Evolutionary conservation across 768 basidiomycete species (phyloP), one percentile per base, ranked within the genome.

Genomic region (Suillus sp.): DNA sequence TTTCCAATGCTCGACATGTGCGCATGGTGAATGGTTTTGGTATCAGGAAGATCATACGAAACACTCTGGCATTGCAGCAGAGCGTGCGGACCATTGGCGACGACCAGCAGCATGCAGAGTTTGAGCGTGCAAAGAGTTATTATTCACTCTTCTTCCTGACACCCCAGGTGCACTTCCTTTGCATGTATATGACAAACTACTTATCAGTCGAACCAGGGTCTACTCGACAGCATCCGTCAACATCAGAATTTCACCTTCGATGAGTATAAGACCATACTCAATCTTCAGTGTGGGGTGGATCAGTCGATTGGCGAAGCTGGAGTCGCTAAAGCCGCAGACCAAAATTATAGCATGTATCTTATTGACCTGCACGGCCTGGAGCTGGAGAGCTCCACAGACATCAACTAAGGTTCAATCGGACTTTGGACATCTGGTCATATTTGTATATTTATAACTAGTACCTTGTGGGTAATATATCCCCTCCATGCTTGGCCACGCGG

Each of bases 11-110:
- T 30, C 85, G 87, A 40, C 78, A 86, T 62, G 82, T 99, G 62
- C 86, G 84, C 20, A 70, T 81, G 40, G 87, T 87, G 11, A 97
- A 92, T 68, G 73, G 78, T 0, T 86, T 86, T 62, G 96, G 96
- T 2, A 84, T 96, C 67, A 84, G 87, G 71, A 97, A 96, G 78
- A 90, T 98, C 67, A 76, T 86, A 71, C 87, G 94, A 34, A 96
- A 96, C 74, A 90, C 96, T 55, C 82, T 95, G 38, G 92, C 96
- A 22, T 81, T 99, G 42, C 95, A 96, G 70, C 96, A 99, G 73
- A 89, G 91, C 68, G 84, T 96, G 70, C 92, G 92, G 72, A 88
- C 89, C 9, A 83, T 94, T 59, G 84, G 84, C 5, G 81, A 84
- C 58, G 85, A 87, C 56, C 78, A 78, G 43, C 79, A 82, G 63